Evolutionary conservation across 371 early-diverging fungal species (phyloP).

Genomic region (Zopfochytrium polystomum): DNA sequence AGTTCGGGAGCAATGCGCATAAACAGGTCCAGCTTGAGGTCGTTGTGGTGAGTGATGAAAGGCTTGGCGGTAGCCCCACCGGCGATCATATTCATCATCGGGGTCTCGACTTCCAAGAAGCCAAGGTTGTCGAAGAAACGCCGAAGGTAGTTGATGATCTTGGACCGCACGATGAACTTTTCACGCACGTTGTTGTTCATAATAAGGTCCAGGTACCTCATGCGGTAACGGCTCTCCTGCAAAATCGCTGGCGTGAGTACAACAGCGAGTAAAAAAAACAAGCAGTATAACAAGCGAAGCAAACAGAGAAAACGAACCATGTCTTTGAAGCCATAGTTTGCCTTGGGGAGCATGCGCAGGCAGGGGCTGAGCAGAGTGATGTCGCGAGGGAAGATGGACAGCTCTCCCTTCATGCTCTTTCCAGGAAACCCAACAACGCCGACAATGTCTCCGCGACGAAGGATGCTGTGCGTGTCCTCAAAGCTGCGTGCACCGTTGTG

Average conservation of each 20-base stretch:
- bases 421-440: conserved; percentile 94
- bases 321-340: conserved; percentile 95
- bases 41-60: conserved; percentile 99
- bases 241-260: neutral
- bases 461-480: conserved; percentile 68
- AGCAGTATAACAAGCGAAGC: neutral
- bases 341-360: conserved; percentile 94
- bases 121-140: conserved; percentile 89
- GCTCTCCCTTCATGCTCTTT: conserved; percentile 93
- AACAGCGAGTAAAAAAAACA: neutral
- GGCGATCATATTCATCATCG: conserved; percentile 99
- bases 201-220: conserved; percentile 98
- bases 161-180: conserved; percentile 89
- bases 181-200: conserved; percentile 95
- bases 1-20: conserved; percentile 99
- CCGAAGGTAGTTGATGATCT: conserved; percentile 93
- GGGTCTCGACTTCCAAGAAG: conserved; percentile 99
- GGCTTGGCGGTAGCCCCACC: conserved; percentile 99
- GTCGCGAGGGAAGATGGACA: conserved; percentile 91
- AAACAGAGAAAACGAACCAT: conserved; percentile 22
- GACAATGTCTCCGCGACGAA: conserved; percentile 98
- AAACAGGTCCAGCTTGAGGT: conserved; percentile 96
- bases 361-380: conserved; percentile 92
- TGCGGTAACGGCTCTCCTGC: conserved; percentile 96
- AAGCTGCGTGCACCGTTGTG: conserved; percentile 81